Percentiles rank a stretch among this genome's conserved stretches.
Evolutionary conservation across 176 grass and related monocot genomes (phyloP).

Genomic region (Phragmites australis): DNA sequence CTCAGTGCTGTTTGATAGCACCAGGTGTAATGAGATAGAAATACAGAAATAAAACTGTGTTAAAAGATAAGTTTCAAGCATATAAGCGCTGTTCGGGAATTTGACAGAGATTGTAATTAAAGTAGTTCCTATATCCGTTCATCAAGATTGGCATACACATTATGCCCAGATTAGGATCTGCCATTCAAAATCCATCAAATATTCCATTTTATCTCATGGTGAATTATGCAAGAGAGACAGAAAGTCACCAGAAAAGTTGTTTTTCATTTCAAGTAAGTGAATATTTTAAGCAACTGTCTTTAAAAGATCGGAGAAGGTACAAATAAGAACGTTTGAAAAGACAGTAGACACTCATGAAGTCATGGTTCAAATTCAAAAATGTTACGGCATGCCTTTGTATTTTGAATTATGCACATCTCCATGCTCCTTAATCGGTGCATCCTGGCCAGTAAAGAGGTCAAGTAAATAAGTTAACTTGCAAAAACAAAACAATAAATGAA

Average conservation of each 20-base stretch:
- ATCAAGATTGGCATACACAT: conserved; percentile 8
- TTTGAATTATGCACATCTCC: conserved; percentile 87
- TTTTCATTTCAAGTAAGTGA: background rate
- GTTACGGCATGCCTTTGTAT: conserved; percentile 71
- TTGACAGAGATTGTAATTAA: conserved; percentile 8
- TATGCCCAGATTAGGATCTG: conserved; percentile 20
- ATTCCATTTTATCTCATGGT: conserved; percentile 8
- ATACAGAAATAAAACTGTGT: conserved; percentile 26
- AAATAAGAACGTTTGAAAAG: background rate
- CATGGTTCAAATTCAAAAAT: conserved; percentile 27
- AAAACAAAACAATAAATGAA: conserved; percentile 22
- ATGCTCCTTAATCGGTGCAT: conserved; percentile 96
- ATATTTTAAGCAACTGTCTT: conserved; percentile 13
- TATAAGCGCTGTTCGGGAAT: background rate
- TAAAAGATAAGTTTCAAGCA: background rate
- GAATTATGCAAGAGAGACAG: background rate
- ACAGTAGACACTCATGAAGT: background rate
- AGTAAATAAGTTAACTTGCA: conserved; percentile 26
- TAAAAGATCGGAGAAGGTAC: background rate
- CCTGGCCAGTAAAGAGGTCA: conserved; percentile 50
- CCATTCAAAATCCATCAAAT: background rate
- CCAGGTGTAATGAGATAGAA: conserved; percentile 25
- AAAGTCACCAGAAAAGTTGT: background rate
- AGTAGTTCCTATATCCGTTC: background rate
- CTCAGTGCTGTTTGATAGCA: conserved; percentile 71